These are phyloP conservation scores for Eruca vesicaria DNA, from an alignment of 441 rosid genomes.

Conservation along the genomic window DNA sequence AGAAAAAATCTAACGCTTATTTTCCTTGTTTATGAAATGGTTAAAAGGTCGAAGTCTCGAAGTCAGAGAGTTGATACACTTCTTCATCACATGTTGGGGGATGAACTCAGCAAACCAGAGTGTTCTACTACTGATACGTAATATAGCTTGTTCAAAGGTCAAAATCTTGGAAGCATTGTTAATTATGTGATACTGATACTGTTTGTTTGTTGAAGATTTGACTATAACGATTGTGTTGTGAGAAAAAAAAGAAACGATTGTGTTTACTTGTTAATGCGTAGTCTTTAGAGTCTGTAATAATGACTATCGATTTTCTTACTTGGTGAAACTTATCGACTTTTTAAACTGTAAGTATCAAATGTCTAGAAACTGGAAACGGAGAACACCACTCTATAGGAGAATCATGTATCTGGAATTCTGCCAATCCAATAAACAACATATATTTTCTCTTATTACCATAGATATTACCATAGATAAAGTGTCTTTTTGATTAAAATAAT, in stretches of 20 bases:
- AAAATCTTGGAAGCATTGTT: conserved; percentile 9
- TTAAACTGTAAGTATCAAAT: too few relatives aligned
- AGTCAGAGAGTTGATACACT: conserved; percentile 92
- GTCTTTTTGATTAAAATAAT: too few relatives aligned
- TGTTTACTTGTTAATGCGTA: too few relatives aligned
- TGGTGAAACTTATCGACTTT: too few relatives aligned
- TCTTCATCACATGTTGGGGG: conserved; percentile 89
- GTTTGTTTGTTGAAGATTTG: neutral
- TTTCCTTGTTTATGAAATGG: conserved; percentile 5
- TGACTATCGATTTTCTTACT: too few relatives aligned
- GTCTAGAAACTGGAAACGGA: too few relatives aligned
- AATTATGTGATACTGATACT: neutral
- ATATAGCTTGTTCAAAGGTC: neutral
- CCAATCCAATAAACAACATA: too few relatives aligned
- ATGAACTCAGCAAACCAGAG: conserved; percentile 39
- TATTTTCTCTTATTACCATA: too few relatives aligned
- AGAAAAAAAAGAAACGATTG: neutral
- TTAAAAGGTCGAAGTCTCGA: conserved; percentile 70
- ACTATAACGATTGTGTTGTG: neutral
- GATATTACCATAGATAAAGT: too few relatives aligned
- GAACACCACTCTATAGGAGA: too few relatives aligned
- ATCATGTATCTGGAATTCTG: too few relatives aligned
- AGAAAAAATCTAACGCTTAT: conserved; percentile 4
- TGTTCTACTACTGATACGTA: conserved; percentile 26
- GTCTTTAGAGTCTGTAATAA: too few relatives aligned